phyloP scores from a whole-genome alignment of 2,329 filamentous ascomycete species.

The Leptodontidium sp. region DNA sequence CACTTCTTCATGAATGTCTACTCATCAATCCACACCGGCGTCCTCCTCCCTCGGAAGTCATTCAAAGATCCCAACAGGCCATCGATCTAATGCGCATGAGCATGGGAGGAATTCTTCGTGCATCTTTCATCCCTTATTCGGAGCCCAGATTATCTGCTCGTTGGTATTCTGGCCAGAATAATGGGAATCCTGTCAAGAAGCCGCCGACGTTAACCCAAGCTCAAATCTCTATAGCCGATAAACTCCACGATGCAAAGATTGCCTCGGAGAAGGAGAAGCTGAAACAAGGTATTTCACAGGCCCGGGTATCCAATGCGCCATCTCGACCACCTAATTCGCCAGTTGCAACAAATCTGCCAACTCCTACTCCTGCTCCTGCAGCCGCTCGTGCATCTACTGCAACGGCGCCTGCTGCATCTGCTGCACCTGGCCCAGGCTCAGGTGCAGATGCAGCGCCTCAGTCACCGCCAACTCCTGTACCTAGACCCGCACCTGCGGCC shows the following conservation, averaged over 20 bases:
- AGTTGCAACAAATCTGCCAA: background rate
- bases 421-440: background rate
- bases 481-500: background rate
- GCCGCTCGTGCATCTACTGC: background rate
- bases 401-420: background rate
- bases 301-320: background rate
- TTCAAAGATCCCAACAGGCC: background rate
- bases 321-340: background rate
- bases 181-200: background rate
- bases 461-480: background rate
- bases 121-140: background rate
- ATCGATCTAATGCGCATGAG: background rate
- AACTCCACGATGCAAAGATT: background rate
- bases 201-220: background rate
- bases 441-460: background rate
- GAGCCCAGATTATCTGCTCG: constrained; percentile 17
- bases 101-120: background rate
- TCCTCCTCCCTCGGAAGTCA: background rate
- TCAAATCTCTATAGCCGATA: background rate
- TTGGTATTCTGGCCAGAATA: constrained; percentile 21
- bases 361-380: background rate
- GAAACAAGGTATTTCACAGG: background rate
- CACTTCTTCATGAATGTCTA: constrained; percentile 22
- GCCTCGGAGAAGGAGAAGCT: background rate
- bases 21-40: constrained; percentile 10